Percentiles rank a stretch among this genome's conserved stretches.
Evolutionary conservation across 768 basidiomycete species (phyloP).

Genomic region (Ramaria sp.): DNA sequence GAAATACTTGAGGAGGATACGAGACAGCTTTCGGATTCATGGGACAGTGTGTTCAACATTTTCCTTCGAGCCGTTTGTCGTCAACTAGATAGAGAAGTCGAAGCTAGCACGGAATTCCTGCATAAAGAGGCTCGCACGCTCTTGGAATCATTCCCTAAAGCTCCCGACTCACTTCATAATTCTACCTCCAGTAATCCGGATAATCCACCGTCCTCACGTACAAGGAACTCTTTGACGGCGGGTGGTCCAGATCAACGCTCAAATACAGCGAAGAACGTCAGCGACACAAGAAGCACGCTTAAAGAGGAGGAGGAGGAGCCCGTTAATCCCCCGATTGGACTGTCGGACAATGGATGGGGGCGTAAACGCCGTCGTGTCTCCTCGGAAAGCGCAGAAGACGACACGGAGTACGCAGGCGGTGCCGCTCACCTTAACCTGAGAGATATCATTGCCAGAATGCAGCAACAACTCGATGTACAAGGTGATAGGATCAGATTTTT

Average conservation of each 20-base stretch:
- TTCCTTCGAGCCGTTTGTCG: conserved; percentile 5
- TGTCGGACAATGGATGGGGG: conserved; percentile 2
- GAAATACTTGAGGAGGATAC: background rate
- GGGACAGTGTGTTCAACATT: conserved; percentile 3
- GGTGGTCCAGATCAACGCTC: background rate
- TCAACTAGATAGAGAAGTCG: conserved; percentile 4
- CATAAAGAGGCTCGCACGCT: background rate
- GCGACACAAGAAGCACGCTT: background rate
- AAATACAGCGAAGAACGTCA: background rate
- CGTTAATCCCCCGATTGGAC: background rate
- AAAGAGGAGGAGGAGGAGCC: background rate
- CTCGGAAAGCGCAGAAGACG: background rate
- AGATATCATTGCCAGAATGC: background rate
- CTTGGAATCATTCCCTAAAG: conserved; percentile 1
- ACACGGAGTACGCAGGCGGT: background rate
- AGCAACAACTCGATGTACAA: conserved; percentile 5
- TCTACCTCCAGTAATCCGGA: background rate
- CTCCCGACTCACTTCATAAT: background rate
- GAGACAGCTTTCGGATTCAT: background rate
- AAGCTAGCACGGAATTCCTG: conserved; percentile 1
- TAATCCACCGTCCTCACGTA: background rate
- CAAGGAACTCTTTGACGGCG: background rate
- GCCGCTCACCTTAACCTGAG: background rate
- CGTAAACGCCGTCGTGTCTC: background rate
- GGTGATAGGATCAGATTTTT: background rate